Conservation (phyloP, 2,329 filamentous ascomycete species). For the Calonectria pseudoturangicola region DNA sequence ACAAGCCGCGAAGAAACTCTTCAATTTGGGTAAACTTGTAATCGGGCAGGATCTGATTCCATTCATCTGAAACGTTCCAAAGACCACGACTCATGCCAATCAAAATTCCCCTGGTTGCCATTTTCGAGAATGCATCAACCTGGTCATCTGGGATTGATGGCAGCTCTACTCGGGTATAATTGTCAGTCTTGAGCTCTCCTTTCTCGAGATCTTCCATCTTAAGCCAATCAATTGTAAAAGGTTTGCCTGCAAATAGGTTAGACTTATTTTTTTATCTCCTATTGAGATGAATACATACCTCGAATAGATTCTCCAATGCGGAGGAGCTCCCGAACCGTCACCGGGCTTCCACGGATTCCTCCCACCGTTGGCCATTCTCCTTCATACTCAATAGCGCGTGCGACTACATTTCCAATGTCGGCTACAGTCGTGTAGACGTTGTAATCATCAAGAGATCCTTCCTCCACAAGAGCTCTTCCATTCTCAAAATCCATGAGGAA, state of each 20-base stretch:
- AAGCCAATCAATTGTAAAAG: slow-evolving; percentile 40
- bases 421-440: slow-evolving; percentile 65
- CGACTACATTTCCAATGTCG: slow-evolving; percentile 64
- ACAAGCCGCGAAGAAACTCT: slow-evolving; percentile 61
- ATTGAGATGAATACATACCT: slow-evolving; percentile 54
- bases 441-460: slow-evolving; percentile 62
- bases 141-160: slow-evolving; percentile 42
- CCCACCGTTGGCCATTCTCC: slow-evolving; percentile 64
- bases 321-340: slow-evolving; percentile 60
- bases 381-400: slow-evolving; percentile 63
- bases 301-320: slow-evolving; percentile 61
- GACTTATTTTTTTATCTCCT: background rate
- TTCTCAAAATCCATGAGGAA: slow-evolving; percentile 61
- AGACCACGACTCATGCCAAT: slow-evolving; percentile 58
- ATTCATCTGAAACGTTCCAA: slow-evolving; percentile 65
- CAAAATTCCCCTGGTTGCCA: slow-evolving; percentile 59
- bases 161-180: slow-evolving; percentile 49
- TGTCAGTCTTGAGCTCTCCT: slow-evolving; percentile 49
- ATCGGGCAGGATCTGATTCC: slow-evolving; percentile 66
- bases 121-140: slow-evolving; percentile 43
- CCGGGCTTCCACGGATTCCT: slow-evolving; percentile 62
- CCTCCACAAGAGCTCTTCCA: slow-evolving; percentile 63
- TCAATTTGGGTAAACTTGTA: slow-evolving; percentile 64
- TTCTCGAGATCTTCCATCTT: slow-evolving; percentile 43
- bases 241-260: slow-evolving; percentile 56